Percentiles rank a stretch among this genome's conserved stretches.
phyloP scores from a whole-genome alignment of 2,329 filamentous ascomycete genomes.

The Cladosporium sp. region DNA sequence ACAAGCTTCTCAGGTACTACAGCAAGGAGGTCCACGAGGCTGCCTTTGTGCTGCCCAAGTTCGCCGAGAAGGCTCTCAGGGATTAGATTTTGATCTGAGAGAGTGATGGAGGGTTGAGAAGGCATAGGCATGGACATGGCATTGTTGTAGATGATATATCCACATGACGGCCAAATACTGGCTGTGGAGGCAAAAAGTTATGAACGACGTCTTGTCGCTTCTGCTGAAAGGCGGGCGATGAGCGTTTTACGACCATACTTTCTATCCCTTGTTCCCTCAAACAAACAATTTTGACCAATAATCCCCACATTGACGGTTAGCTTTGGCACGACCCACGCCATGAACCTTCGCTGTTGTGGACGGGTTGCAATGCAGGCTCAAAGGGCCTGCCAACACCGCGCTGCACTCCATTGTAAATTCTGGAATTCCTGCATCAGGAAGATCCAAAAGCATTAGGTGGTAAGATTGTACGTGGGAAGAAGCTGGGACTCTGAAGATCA shows the following conservation, averaged over 20 bases:
- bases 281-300: too few species aligned
- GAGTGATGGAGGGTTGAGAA: not conserved
- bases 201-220: not conserved
- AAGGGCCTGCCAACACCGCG: too few species aligned
- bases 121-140: not conserved
- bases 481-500: not conserved
- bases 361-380: too few species aligned
- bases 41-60: constrained; percentile 88
- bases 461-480: too few species aligned
- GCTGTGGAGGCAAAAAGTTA: not conserved
- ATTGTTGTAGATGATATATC: constrained; percentile 5
- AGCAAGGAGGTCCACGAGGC: constrained; percentile 96
- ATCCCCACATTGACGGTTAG: too few species aligned
- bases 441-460: too few species aligned
- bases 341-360: too few species aligned
- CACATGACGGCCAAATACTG: not conserved
- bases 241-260: constrained; percentile 6
- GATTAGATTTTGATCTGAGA: not conserved
- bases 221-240: not conserved
- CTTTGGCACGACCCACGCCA: too few species aligned
- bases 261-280: too few species aligned
- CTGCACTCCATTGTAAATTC: too few species aligned
- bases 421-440: too few species aligned
- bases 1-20: constrained; percentile 93
- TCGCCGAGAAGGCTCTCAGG: constrained; percentile 71